These are phyloP conservation scores for Conticribra weissflogii DNA, from an alignment of 108 stramenopile genomes.

Conservation along the genomic window DNA sequence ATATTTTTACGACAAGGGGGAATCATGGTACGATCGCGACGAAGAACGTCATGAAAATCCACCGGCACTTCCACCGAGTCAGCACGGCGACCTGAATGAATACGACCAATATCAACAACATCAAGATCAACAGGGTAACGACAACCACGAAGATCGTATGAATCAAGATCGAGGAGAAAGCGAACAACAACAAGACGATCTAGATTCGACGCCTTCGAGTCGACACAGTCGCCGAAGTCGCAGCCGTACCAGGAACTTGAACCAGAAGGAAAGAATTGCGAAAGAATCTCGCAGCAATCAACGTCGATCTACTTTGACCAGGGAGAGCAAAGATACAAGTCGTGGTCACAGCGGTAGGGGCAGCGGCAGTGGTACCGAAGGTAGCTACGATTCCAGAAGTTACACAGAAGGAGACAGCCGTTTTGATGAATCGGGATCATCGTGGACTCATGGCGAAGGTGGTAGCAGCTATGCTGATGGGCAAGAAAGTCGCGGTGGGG, in stretches of 20 bases:
- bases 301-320: no score
- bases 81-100: not conserved
- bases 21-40: not conserved
- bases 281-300: not conserved
- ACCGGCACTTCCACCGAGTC: not conserved
- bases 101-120: not conserved
- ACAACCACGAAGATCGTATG: no score
- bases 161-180: no score
- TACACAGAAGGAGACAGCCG: not conserved
- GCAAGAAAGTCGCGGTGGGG: no score
- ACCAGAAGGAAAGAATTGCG: not conserved
- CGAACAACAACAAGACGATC: not conserved
- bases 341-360: not conserved
- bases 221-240: not conserved
- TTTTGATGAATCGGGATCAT: no score
- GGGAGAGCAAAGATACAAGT: not conserved
- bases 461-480: not conserved
- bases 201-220: not conserved
- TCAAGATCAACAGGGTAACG: not conserved
- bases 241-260: not conserved
- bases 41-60: not conserved
- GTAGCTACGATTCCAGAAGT: constrained; percentile 15
- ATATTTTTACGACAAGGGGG: not conserved
- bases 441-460: not conserved
- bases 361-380: not conserved